Base-by-base conservation (phyloP, 257 asterid genomes). In the Paulownia fortunei region DNA sequence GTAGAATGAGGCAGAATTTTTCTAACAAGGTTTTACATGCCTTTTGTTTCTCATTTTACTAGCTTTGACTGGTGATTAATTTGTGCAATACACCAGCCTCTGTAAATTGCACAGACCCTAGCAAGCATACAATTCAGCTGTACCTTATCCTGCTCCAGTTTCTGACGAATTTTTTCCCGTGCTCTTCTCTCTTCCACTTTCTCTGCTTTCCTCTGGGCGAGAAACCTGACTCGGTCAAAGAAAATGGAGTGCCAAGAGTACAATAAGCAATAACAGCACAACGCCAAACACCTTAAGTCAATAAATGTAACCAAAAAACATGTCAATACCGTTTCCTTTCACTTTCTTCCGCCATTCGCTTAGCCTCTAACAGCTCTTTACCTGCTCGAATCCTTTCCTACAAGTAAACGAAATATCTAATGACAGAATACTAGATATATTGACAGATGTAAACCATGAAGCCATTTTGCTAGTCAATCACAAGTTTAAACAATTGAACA, bases 81-180 rank as follows among this genome's bases (percentile, higher is more conserved):
- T n/a, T n/a, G n/a, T n/a, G n/a, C n/a, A n/a, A n/a, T n/a, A n/a
- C n/a, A n/a, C n/a, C n/a, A n/a, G 39, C 32, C 3, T 8, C 12
- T 74, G 68, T 52, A 15, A 49, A 21, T 12, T 24, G 34, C 68
- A 60, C 23, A 23, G 37, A 55, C 6, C 69, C 34, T 19, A 42
- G 76, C 30, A 64, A 55, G 61, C 16, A 63, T 49, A 13, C 5
- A 52, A 76, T 30, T 56, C 13, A 58, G 76, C 16, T 76, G 73
- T 79, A 91, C 97, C 97, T 88, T 93, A 81, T 93, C 98, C 65
- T 88, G 97, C 73, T 77, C 91, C 60, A 93, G 86, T 74, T 89
- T 91, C 78, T 85, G 92, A 60, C 86, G 93, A 81, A 91, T 73
- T 76, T 54, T 88, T 73, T 89, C 97, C 59, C 89, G 84, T 39